A percentile compares a stretch with the other conserved stretches of the same genome.
Conservation (phyloP, 805 yeast genomes). For the Candida sphagnicola region DNA sequence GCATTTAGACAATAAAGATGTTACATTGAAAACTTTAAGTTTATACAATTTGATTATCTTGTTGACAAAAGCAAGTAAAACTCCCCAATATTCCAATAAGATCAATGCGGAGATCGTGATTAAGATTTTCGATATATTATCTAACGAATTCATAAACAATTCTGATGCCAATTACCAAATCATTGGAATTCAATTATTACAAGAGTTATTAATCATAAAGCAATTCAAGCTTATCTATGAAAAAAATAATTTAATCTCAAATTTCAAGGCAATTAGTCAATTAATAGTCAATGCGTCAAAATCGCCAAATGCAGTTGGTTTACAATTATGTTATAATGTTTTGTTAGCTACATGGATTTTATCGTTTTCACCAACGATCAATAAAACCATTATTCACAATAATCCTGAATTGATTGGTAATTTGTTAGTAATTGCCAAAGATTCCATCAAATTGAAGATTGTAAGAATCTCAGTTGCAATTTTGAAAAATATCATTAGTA, state of each 20-base stretch:
- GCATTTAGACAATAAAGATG: constrained; percentile 53
- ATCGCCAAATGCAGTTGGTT: constrained; percentile 40
- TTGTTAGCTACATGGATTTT: constrained; percentile 81
- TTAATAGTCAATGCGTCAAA: constrained; percentile 27
- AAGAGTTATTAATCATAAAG: constrained; percentile 54
- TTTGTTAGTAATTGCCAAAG: constrained; percentile 59
- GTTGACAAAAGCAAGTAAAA: constrained; percentile 26
- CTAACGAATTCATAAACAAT: constrained; percentile 20
- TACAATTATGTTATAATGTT: constrained; percentile 81
- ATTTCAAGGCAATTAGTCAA: constrained; percentile 29
- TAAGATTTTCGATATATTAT: constrained; percentile 34
- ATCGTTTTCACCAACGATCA: constrained; percentile 61
- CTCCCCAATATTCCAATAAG: constrained; percentile 10
- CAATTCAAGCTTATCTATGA: constrained; percentile 49
- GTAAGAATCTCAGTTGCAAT: constrained; percentile 80
- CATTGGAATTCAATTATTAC: constrained; percentile 58
- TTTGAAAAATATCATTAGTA: constrained; percentile 54
- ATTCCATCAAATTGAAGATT: constrained; percentile 88
- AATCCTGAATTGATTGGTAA: constrained; percentile 53
- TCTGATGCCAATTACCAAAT: constrained; percentile 50
- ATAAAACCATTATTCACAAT: constrained; percentile 43
- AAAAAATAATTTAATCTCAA: constrained; percentile 27
- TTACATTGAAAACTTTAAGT: constrained; percentile 50
- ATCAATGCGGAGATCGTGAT: constrained; percentile 37
- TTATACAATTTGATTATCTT: constrained; percentile 52